Conservation (phyloP, 148 eudicot species). For the Amaranthus hypochondriacus region DNA sequence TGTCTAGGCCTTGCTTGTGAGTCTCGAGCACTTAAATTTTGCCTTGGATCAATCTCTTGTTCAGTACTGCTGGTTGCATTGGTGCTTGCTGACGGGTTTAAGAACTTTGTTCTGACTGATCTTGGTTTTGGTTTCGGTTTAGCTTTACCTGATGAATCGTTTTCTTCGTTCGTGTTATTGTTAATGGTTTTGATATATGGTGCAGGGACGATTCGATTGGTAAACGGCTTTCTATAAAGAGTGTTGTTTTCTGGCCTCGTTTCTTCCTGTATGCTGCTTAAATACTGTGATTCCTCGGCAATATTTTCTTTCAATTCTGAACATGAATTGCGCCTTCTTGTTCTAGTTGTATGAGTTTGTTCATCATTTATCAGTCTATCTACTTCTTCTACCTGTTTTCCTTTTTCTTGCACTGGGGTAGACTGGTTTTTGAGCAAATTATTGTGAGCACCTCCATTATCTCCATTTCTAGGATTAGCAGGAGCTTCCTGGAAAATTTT, state of each 20-base stretch:
- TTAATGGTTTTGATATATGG: conserved; percentile 41
- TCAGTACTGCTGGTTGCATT: conserved; percentile 16
- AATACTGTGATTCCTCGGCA: background rate
- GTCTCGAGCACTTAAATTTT: conserved; percentile 22
- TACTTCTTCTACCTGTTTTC: conserved; percentile 5
- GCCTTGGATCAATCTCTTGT: conserved; percentile 12
- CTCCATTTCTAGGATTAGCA: background rate
- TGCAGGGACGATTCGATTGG: conserved; percentile 33
- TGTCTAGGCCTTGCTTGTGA: background rate
- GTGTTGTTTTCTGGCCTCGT: conserved; percentile 20
- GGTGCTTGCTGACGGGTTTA: conserved; percentile 27
- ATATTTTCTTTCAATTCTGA: conserved; percentile 10
- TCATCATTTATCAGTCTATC: conserved; percentile 17
- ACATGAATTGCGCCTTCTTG: conserved; percentile 20
- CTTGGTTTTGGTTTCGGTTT: conserved; percentile 37
- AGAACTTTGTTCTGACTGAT: conserved; percentile 57
- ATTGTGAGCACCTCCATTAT: conserved; percentile 2
- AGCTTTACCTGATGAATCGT: conserved; percentile 17
- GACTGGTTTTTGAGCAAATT: conserved; percentile 21
- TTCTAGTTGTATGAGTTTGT: conserved; percentile 11
- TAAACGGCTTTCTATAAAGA: conserved; percentile 27
- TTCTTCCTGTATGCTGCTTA: conserved; percentile 1
- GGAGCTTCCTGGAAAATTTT: conserved; percentile 21
- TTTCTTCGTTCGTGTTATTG: conserved; percentile 8
- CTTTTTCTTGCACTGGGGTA: conserved; percentile 6